Conservation (phyloP, 2,329 filamentous ascomycete genomes). For the Pseudopyrenochaeta lycopersici region DNA sequence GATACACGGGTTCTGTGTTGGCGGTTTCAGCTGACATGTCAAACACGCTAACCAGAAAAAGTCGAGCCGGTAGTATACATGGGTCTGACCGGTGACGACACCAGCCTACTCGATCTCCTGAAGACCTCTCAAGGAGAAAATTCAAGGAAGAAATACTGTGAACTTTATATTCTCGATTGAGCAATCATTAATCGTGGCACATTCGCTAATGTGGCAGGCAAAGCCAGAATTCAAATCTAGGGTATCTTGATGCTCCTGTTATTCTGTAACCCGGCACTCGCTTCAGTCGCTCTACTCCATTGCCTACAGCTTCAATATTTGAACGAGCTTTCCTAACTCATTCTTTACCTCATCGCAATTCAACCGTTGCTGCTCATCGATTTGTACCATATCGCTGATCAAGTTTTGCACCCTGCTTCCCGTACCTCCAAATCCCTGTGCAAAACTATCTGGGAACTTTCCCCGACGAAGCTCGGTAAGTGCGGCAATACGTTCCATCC, state of each 20-base stretch:
- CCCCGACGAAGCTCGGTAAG: conserved; percentile 45
- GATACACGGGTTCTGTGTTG: too few relatives aligned
- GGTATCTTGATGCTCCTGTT: neutral
- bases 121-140: too few relatives aligned
- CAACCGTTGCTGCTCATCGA: conserved; percentile 38
- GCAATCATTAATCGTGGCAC: neutral
- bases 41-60: neutral
- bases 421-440: conserved; percentile 22
- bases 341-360: conserved; percentile 41
- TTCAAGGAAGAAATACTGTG: too few relatives aligned
- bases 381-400: conserved; percentile 43
- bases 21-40: neutral
- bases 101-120: too few relatives aligned
- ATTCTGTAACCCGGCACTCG: too few relatives aligned
- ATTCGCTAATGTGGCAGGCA: neutral
- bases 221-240: neutral
- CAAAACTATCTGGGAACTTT: conserved; percentile 40
- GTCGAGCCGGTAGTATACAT: neutral
- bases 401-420: conserved; percentile 33
- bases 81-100: too few relatives aligned
- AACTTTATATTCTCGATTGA: neutral
- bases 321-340: conserved; percentile 30
- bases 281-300: neutral
- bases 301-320: conserved; percentile 17
- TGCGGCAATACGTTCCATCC: conserved; percentile 52